Conservation (phyloP, 768 basidiomycete genomes). For the Pholiota conissans region DNA sequence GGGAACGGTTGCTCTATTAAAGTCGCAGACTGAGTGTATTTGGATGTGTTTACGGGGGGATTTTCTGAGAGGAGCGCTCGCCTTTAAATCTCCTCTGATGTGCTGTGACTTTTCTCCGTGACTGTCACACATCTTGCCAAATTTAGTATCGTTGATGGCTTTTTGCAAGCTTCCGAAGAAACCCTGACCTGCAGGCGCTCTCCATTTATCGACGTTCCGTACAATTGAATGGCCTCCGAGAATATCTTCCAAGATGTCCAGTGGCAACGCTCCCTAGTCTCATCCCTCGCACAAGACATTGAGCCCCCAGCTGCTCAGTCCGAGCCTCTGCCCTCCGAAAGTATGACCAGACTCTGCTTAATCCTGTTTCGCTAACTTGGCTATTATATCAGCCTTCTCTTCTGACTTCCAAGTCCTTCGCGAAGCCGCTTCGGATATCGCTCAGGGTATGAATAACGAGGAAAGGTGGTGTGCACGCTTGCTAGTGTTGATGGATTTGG, state of each 20-base stretch:
- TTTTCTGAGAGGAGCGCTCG: constrained; percentile 48
- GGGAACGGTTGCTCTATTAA: constrained; percentile 29
- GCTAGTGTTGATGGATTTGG: constrained; percentile 42
- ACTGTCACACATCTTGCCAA: constrained; percentile 32
- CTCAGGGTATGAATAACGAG: constrained; percentile 8
- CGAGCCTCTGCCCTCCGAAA: neutral
- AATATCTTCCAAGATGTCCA: neutral
- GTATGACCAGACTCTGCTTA: neutral
- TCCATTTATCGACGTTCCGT: neutral
- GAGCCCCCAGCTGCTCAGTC: too few species aligned
- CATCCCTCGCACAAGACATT: constrained; percentile 3
- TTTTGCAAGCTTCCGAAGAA: constrained; percentile 3
- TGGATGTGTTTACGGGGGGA: constrained; percentile 54
- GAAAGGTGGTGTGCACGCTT: constrained; percentile 23
- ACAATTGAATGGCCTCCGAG: neutral
- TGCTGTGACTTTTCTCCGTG: constrained; percentile 38
- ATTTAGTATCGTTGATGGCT: constrained; percentile 5
- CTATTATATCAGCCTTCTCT: neutral
- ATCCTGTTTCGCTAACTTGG: neutral
- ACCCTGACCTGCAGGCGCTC: constrained; percentile 5
- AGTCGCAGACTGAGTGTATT: constrained; percentile 34
- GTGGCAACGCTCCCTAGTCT: constrained; percentile 11
- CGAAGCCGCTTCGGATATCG: constrained; percentile 15
- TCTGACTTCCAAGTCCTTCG: constrained; percentile 8
- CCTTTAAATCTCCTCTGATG: constrained; percentile 65